phyloP scores from a whole-genome alignment of 176 grass and related monocot species.

The Triticum dicoccoides region DNA sequence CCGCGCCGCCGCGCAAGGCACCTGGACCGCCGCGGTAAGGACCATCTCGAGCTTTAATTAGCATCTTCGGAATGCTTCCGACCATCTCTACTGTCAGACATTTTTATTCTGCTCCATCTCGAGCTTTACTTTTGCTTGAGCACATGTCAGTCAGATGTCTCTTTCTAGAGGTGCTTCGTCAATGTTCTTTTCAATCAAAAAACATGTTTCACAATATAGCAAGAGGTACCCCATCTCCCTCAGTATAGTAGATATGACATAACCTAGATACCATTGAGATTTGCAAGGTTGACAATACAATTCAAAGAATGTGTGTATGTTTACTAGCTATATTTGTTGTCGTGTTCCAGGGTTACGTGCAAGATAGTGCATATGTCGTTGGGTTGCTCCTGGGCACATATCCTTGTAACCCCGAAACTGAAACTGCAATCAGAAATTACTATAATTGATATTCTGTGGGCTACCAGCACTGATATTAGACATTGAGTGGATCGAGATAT shows the following conservation, averaged over 20 bases:
- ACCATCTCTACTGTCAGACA: too few species aligned
- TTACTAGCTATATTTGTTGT: background rate
- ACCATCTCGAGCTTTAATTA: too few species aligned
- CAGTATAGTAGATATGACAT: background rate
- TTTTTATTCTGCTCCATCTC: background rate
- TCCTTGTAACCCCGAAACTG: background rate
- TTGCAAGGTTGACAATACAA: background rate
- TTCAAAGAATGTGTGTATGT: background rate
- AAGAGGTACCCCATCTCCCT: too few species aligned
- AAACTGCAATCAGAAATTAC: too few species aligned
- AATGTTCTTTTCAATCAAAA: background rate
- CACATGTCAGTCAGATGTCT: background rate
- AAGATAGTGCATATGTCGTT: constrained; percentile 75
- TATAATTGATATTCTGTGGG: too few species aligned
- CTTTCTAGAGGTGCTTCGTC: background rate
- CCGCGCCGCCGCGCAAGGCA: too few species aligned
- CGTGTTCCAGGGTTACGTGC: constrained; percentile 63
- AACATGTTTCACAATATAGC: background rate
- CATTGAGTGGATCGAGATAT: too few species aligned
- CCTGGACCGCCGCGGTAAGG: too few species aligned
- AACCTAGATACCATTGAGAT: background rate
- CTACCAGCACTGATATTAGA: too few species aligned
- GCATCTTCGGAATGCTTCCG: too few species aligned
- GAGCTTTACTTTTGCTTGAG: background rate
- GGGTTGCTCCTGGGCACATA: constrained; percentile 86